Evolutionary conservation across 2,329 filamentous ascomycete species (phyloP).

Genomic region (Talaromyces sp.): DNA sequence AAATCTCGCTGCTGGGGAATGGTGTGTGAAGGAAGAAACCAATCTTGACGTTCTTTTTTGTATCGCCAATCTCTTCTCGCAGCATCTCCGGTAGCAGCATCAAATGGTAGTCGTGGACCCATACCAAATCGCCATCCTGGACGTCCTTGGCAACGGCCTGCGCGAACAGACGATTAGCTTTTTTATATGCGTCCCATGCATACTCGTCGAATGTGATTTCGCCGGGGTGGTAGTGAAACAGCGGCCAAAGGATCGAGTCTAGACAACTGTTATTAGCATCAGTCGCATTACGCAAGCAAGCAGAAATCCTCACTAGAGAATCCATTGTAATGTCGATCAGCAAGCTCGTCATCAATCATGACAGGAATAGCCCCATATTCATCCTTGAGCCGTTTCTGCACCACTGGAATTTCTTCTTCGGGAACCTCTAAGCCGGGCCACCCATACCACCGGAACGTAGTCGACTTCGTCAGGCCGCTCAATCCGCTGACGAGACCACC

Average conservation of each 20-base stretch:
- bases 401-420: constrained; percentile 69
- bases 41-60: constrained; percentile 86
- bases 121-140: constrained; percentile 84
- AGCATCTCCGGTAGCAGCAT: constrained; percentile 94
- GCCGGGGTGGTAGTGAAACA: constrained; percentile 95
- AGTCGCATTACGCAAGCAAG: background rate
- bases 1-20: constrained; percentile 92
- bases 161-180: constrained; percentile 86
- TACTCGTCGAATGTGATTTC: constrained; percentile 95
- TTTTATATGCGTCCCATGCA: constrained; percentile 83
- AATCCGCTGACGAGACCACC: constrained; percentile 92
- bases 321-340: constrained; percentile 94
- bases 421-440: constrained; percentile 94
- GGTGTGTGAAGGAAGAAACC: constrained; percentile 96
- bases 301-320: constrained; percentile 71
- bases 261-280: background rate
- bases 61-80: constrained; percentile 73
- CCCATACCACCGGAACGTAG: constrained; percentile 96
- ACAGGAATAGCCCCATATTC: constrained; percentile 88
- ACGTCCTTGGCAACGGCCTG: constrained; percentile 79
- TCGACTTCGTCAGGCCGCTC: constrained; percentile 85
- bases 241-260: constrained; percentile 94
- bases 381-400: constrained; percentile 75
- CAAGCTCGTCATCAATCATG: constrained; percentile 88
- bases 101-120: constrained; percentile 95